Evolutionary conservation across 2,329 filamentous ascomycete genomes (phyloP), one percentile per base, ranked within the genome.

Genomic region (Gnomoniopsis smithogilvyi): DNA sequence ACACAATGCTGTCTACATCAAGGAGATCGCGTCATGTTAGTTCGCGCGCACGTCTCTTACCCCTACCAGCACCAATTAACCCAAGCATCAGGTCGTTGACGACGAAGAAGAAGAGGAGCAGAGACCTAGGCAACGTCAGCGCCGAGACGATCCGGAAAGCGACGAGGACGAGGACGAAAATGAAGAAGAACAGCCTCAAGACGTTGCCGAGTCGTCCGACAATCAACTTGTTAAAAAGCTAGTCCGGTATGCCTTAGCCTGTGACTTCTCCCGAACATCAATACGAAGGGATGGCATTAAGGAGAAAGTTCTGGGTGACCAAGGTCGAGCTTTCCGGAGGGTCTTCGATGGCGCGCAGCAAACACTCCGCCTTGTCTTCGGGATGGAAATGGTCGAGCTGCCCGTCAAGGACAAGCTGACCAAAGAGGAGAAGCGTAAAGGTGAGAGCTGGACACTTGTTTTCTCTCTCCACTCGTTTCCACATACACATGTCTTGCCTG

Each of bases 371-470:
- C 76, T 76, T 2, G 81, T 87, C 1, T 98, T 96, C 74, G 95
- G 95, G n/a, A 96, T 98, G 92, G 83, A 93, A 71, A 83, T 99
- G 80, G 80, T 85, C 3, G 93, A 97, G 74, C 79, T 98, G 52
- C 92, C 95, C 0, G 79, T 83, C 1, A 84, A 83, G 67, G 94
- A 97, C 68, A 96, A 92, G 72, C 82, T 90, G 51, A 92, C 92
- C 0, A 74, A 96, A 36, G 86, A 86, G 60, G 90, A 96, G 64
- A 84, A 84, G 69, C 85, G 91, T 66, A 87, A 90, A 79, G 90
- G 89, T 87, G 75, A 62, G 76, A 68, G 56, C 41, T 14, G 22
- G 33, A n/a, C 41, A 11, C 41, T 19, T 22, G 17, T 3, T 41
- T 14, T 6, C 49, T 14, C 10, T n/a, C 17, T 24, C 14, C 15